Base-by-base conservation (phyloP, 2,329 filamentous ascomycete genomes). In the Ascocoryne sarcoides region DNA sequence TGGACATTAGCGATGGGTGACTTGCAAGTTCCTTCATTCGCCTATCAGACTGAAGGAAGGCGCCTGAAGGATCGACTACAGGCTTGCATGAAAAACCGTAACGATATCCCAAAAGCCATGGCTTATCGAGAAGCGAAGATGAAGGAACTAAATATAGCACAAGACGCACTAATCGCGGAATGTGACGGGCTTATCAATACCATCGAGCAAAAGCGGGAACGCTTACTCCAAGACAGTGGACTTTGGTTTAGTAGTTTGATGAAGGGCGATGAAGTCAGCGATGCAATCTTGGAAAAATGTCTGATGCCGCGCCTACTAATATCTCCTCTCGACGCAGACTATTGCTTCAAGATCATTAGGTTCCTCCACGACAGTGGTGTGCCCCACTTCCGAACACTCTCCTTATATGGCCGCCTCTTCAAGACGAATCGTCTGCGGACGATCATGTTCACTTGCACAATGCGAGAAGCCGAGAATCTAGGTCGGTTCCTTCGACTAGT, bases 401-500 rank as follows among this genome's bases (percentile, higher is more conserved):
- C 84, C 20, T 67, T 98, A 2, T 82, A 94, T 52, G 84, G 89
- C 48, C 78, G 84, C 12, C 69, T 98, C 1, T 94, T 98, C 64
- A 80, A 79, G 53, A 77, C 88, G 43, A 87, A 93, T 55, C 75
- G 84, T 42, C 69, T 96, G 14, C 79, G 84, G 2, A 74, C 82
- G 7, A 73, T 95, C 37, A 87, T 98, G 42, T 95, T 94, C 60
- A 79, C 83, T 35, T 93, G 84, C 59, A 94, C 89, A 0, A 82
- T 90, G 17, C 82, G 87, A 40, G 93, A 98, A 62, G 86, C 88
- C 0, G 86, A 95, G 60, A 87, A 94, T 51, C 68, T 98, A n/a
- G 92, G 88, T 10, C 84, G 85, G 17, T 96, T 98, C 61, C 65
- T 98, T 40, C 86, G 82, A 55, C 79, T 90, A 46, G 69, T 92